Conservation (phyloP, 345 rosid genomes). For the Carallia brachiata region DNA sequence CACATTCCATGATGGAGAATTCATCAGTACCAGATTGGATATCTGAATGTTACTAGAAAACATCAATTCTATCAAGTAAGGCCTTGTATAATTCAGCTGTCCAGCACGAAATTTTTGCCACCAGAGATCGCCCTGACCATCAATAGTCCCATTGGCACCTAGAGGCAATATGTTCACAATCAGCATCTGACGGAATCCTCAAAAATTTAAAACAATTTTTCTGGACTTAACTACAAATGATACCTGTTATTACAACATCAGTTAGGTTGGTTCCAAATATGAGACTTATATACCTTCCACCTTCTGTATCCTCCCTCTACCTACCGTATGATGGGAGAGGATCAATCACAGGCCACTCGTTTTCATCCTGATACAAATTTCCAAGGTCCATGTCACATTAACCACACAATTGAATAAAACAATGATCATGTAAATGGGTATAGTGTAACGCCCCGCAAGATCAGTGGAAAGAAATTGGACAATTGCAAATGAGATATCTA, state of each 20-base stretch:
- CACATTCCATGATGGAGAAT: constrained; percentile 50
- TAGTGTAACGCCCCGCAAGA: too few relatives aligned
- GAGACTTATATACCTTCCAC: constrained; percentile 45
- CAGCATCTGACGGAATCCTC: background rate
- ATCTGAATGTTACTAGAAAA: constrained; percentile 35
- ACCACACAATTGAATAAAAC: background rate
- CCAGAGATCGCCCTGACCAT: constrained; percentile 48
- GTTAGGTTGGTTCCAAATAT: constrained; percentile 46
- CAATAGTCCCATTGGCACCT: constrained; percentile 48
- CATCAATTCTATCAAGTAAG: constrained; percentile 47
- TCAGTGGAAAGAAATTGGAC: too few relatives aligned
- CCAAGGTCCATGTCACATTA: background rate
- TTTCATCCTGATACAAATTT: constrained; percentile 28
- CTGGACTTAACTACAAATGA: background rate
- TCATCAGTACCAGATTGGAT: constrained; percentile 39
- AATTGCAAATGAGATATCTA: background rate
- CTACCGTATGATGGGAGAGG: constrained; percentile 52
- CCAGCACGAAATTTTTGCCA: constrained; percentile 37
- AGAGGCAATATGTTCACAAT: background rate
- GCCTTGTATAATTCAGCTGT: constrained; percentile 35
- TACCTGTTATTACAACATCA: constrained; percentile 45
- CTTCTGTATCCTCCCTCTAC: constrained; percentile 45
- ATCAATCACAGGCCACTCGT: constrained; percentile 35
- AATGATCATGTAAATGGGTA: too few relatives aligned
- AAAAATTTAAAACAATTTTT: background rate